These are phyloP conservation scores for Cnidoscolus chayamansa DNA, from an alignment of 441 rosid species.

Conservation along the genomic window DNA sequence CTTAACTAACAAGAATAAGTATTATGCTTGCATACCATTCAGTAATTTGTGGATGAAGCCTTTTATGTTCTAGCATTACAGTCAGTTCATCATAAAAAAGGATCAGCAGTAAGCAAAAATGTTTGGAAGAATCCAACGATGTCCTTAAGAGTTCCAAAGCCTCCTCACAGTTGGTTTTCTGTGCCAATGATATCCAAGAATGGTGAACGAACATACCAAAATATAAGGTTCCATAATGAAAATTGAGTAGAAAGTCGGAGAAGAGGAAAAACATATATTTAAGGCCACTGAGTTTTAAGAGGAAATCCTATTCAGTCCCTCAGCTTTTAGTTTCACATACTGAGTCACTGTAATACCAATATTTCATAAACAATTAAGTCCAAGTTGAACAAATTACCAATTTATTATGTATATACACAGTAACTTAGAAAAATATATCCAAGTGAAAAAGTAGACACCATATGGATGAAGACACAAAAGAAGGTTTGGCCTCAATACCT, in stretches of 20 bases:
- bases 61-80: slow-evolving; percentile 45
- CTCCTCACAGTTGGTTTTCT: slow-evolving; percentile 69
- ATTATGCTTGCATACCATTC: slow-evolving; percentile 57
- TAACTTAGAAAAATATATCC: too few relatives aligned
- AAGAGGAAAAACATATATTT: neutral
- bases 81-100: slow-evolving; percentile 78
- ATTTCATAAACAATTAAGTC: too few relatives aligned
- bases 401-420: too few relatives aligned
- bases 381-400: too few relatives aligned
- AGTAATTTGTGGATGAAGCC: slow-evolving; percentile 63
- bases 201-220: slow-evolving; percentile 12
- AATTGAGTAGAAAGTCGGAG: neutral
- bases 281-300: neutral
- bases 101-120: slow-evolving; percentile 46
- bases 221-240: neutral
- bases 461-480: too few relatives aligned
- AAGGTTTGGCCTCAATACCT: too few relatives aligned
- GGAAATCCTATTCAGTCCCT: neutral
- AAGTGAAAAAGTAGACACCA: too few relatives aligned
- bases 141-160: slow-evolving; percentile 73
- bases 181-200: slow-evolving; percentile 23
- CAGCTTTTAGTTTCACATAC: too few relatives aligned
- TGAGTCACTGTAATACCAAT: too few relatives aligned
- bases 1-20: slow-evolving; percentile 20
- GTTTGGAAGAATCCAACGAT: slow-evolving; percentile 67